Base-by-base conservation (phyloP, 75 land plant genomes). In the Pseudotsuga menziesii region DNA sequence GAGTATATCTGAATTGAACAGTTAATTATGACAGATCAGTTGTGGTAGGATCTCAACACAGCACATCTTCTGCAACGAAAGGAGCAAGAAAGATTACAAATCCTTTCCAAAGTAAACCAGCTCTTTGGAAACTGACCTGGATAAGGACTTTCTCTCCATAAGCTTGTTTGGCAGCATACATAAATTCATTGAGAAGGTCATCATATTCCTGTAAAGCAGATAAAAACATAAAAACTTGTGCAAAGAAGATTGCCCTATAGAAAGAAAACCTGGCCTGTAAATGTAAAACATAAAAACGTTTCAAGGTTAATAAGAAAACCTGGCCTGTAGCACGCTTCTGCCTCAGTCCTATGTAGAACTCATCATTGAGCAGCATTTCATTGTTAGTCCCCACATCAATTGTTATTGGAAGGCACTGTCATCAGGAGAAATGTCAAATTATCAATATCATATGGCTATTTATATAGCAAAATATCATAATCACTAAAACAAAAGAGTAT, bases 111-210 rank as follows among this genome's bases (percentile, higher is more conserved):
- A 22, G 48, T 48, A 27, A 57, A 80, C 58, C 8, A 74, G 27
- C 22, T 17, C 19, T 56, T 44, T 8, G 19, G 27, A 56, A 56
- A 52, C 44, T 57, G 36, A 95, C 98, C 94, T 95, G 96, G 54
- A 95, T 55, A 64, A 95, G 97, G 56, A 95, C 92, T 79, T 89
- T 93, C 82, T 95, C 98, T 4, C 98, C 98, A 84, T 93, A 95
- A 62, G 86, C 86, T 75, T 93, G 89, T 85, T 95, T 95, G 52
- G 85, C 93, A 74, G 98, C 98, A 69, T 74, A 44, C 98, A 95
- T 95, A 72, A 95, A 95, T 75, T 95, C 98, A 23, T 93, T 61
- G 15, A 95, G 76, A 54, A 95, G 81, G 57, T 89, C 88, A 84
- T 63, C 79, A 81, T 93, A 94, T 71, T 89, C 98, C 93, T 93